Evolutionary conservation across 768 basidiomycete species (phyloP), one percentile per base, ranked within the genome.

Genomic region (Tricholoma saponaceum): DNA sequence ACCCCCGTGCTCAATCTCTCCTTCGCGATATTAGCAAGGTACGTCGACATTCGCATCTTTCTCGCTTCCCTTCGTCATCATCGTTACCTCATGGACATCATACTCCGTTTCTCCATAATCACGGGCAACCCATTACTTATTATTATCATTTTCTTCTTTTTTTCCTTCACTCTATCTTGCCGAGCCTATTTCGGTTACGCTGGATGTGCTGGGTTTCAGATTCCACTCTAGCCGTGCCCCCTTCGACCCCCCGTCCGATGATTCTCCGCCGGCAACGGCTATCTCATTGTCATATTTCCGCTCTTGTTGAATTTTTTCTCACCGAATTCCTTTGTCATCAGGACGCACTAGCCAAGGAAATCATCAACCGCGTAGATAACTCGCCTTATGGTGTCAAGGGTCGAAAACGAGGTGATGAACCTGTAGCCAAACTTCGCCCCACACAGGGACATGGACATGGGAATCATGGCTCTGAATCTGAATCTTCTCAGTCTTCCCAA

Each of bases 311-410:
- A 7, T 41, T 43, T 23, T 57, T 33, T 32, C 54, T 53, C 28
- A 12, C 13, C 49, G 25, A 22, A 18, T 20, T 14, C 18, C 1
- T 32, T 26, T 51, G 37, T 25, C 7, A 32, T 32, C 16, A 90
- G 86, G 92, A 95, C 64, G 74, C 86, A 0, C 77, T 94, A 3
- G 91, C 93, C 2, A 81, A 79, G 55, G 90, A 92, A 63, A 92
- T 95, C 58, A 82, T 92, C 56, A 80, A 78, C 54, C 86, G 90
- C 26, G 90, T 94, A n/a, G 89, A 92, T 69, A 80, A 82, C 62
- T 87, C 89, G 10, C 79, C 87, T 0, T 93, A 92, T 67, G 92
- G 92, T 30, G 80, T 83, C 64, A 85, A 83, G 65, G 89, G 89
- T 30, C 83, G 89, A 37, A 83, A 80, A 60, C 73, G 72, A 12